Conservation (phyloP, 2,329 filamentous ascomycete genomes). For the Arachnopeziza araneosa region DNA sequence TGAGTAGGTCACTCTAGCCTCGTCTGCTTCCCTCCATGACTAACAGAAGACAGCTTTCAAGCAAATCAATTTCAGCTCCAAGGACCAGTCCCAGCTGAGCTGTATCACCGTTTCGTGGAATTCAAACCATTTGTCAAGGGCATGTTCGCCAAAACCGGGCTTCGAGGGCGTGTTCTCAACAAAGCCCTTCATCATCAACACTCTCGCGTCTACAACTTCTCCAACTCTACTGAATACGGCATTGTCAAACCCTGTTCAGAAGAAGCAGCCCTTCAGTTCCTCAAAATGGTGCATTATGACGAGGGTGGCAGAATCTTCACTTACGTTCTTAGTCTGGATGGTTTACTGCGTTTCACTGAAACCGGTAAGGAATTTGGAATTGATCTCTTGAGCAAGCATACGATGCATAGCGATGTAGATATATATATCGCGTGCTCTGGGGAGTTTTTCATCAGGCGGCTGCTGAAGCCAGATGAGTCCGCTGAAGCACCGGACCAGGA, state of each 20-base stretch:
- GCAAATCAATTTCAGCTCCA: constrained; percentile 84
- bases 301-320: constrained; percentile 84
- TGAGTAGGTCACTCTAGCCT: constrained; percentile 50
- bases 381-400: constrained; percentile 89
- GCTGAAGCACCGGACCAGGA: constrained; percentile 40
- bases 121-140: constrained; percentile 84
- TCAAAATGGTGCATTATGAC: constrained; percentile 82
- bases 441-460: constrained; percentile 82
- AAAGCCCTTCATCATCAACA: constrained; percentile 89
- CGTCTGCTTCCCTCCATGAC: background rate
- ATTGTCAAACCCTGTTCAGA: constrained; percentile 59
- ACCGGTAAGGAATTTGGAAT: constrained; percentile 95
- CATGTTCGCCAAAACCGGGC: constrained; percentile 76
- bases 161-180: constrained; percentile 76
- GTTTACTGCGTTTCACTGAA: constrained; percentile 84
- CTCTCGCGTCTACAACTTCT: constrained; percentile 81
- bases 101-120: constrained; percentile 92
- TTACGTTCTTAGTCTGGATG: constrained; percentile 85
- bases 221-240: constrained; percentile 68
- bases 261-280: constrained; percentile 71
- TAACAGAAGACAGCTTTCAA: constrained; percentile 62
- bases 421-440: constrained; percentile 89
- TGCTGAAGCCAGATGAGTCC: constrained; percentile 46
- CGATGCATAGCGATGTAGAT: constrained; percentile 91
- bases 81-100: constrained; percentile 70